Conservation (phyloP, 225 moss, liverwort and hornwort species). For the Takakia lepidozioides region DNA sequence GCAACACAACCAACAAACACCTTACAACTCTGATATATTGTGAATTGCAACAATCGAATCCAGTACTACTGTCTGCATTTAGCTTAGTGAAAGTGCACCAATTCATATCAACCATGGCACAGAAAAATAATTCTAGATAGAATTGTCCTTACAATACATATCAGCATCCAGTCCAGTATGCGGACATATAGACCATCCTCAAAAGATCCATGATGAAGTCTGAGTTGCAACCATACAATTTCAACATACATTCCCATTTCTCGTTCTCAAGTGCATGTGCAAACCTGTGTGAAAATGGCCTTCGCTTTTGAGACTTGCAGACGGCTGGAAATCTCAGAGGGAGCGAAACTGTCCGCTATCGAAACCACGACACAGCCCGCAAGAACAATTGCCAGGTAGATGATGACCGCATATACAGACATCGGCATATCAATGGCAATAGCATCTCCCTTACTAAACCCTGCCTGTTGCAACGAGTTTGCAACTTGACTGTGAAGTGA, state of each 20-base stretch:
- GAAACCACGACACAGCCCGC: conserved; percentile 93
- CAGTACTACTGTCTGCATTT: no score
- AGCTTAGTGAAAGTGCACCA: no score
- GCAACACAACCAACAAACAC: no score
- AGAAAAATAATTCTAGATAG: not conserved
- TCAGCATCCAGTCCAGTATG: not conserved
- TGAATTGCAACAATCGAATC: no score
- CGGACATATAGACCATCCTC: no score
- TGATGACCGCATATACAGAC: conserved; percentile 70
- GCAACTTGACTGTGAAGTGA: conserved; percentile 68
- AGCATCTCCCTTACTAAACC: conserved; percentile 72
- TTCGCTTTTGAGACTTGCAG: conserved; percentile 75
- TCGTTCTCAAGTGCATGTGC: not conserved
- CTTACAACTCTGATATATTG: no score
- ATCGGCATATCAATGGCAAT: conserved; percentile 98
- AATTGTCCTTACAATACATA: not conserved
- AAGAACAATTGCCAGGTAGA: conserved; percentile 82
- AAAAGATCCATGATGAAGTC: not conserved
- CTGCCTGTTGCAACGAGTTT: conserved; percentile 64
- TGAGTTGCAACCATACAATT: no score
- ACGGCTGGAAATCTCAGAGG: conserved; percentile 79
- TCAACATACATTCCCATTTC: no score
- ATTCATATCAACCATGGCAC: not conserved
- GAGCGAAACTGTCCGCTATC: conserved; percentile 94
- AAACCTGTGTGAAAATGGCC: conserved; percentile 88